phyloP scores from a whole-genome alignment of 352 stramenopile species.

The Pythium phragmitis region DNA sequence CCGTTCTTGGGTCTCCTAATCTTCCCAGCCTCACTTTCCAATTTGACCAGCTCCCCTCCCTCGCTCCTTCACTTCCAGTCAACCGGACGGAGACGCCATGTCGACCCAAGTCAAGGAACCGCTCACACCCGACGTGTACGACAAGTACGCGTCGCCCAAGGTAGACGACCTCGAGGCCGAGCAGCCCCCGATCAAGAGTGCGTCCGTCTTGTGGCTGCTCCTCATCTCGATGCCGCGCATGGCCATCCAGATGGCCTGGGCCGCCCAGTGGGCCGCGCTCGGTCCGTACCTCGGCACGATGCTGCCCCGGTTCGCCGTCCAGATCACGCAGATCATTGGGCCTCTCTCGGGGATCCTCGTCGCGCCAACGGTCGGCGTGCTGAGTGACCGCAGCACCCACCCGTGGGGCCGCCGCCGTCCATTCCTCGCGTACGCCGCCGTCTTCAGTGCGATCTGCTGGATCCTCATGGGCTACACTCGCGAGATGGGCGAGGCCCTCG shows the following conservation, averaged over 20 bases:
- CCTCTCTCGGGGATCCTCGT: slow-evolving; percentile 30
- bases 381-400: slow-evolving; percentile 27
- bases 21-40: too few relatives aligned
- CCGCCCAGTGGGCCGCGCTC: slow-evolving; percentile 36
- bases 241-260: slow-evolving; percentile 26
- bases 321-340: slow-evolving; percentile 36
- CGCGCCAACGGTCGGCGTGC: slow-evolving; percentile 29
- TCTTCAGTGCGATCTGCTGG: slow-evolving; percentile 29
- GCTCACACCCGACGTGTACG: neutral
- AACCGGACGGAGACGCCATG: neutral
- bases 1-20: too few relatives aligned
- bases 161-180: neutral
- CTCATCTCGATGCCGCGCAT: slow-evolving; percentile 31
- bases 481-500: slow-evolving; percentile 26
- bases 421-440: slow-evolving; percentile 24
- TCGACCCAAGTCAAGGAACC: neutral
- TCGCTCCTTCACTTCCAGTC: too few relatives aligned
- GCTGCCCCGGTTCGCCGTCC: slow-evolving; percentile 37
- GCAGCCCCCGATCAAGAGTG: neutral
- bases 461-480: slow-evolving; percentile 29
- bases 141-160: slow-evolving; percentile 1
- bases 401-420: slow-evolving; percentile 27
- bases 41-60: too few relatives aligned
- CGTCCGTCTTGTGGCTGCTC: slow-evolving; percentile 28
- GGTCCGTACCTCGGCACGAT: slow-evolving; percentile 48